phyloP scores from a whole-genome alignment of 2,329 filamentous ascomycete species.

The Aspergillus fijiensis region DNA sequence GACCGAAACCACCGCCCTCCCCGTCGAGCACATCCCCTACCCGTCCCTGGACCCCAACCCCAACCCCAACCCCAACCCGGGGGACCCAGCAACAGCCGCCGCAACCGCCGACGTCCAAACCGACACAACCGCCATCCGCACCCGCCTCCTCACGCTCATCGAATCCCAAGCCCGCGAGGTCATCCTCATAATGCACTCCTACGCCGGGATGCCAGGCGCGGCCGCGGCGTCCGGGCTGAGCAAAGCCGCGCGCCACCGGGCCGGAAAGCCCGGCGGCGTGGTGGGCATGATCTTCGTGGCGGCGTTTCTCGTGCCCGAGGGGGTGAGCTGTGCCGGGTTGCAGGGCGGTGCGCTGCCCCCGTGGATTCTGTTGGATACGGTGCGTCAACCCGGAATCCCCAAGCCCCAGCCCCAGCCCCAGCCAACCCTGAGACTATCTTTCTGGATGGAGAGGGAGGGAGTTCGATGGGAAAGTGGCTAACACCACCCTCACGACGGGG shows the following conservation, averaged over 20 bases:
- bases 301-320: conserved; percentile 40
- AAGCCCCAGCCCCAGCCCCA: too few relatives aligned
- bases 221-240: conserved; percentile 28
- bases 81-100: not conserved
- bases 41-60: conserved; percentile 30
- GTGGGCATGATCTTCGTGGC: conserved; percentile 33
- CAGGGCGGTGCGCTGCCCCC: conserved; percentile 24
- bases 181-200: conserved; percentile 34
- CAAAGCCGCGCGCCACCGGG: conserved; percentile 23
- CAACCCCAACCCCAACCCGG: conserved; percentile 25
- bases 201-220: conserved; percentile 32
- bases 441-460: too few relatives aligned
- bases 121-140: conserved; percentile 35
- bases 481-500: too few relatives aligned
- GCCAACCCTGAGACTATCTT: too few relatives aligned
- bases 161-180: conserved; percentile 27
- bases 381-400: too few relatives aligned
- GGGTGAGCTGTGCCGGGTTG: conserved; percentile 23
- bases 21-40: conserved; percentile 25
- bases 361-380: conserved; percentile 27
- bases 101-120: conserved; percentile 27
- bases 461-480: too few relatives aligned
- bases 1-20: conserved; percentile 31
- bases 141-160: conserved; percentile 15
- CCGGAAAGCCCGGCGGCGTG: conserved; percentile 32